A percentile compares a stretch with the other conserved stretches of the same genome.
These are phyloP conservation scores for Talaromyces sp. DNA, from an alignment of 2,329 filamentous ascomycete species.

Conservation along the genomic window DNA sequence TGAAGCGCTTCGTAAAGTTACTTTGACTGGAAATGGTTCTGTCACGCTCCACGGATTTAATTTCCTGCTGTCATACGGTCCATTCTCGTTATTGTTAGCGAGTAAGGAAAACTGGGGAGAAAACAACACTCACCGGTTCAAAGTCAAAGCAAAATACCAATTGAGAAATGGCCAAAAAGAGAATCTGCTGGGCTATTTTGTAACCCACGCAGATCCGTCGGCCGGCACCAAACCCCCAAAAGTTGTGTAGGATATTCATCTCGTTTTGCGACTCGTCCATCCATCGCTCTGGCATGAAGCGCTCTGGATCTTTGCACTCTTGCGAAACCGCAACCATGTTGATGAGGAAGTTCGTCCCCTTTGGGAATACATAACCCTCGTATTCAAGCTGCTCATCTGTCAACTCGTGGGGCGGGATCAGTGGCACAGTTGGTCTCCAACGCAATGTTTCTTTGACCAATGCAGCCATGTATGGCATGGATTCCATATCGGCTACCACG, in stretches of 20 bases:
- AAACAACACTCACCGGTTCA: not conserved
- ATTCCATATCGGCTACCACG: not conserved
- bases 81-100: not conserved
- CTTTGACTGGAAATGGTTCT: not conserved
- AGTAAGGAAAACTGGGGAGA: not conserved
- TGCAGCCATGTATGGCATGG: not conserved
- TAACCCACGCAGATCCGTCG: not conserved
- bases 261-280: not conserved
- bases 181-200: not conserved
- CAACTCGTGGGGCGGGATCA: not conserved
- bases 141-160: not conserved
- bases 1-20: not conserved
- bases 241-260: not conserved
- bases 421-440: constrained; percentile 2
- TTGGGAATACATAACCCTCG: not conserved
- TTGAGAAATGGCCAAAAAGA: not conserved
- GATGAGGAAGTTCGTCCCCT: not conserved
- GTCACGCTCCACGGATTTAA: not conserved
- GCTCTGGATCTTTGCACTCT: not conserved
- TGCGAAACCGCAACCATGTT: not conserved
- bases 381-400: not conserved
- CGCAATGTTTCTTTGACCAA: not conserved
- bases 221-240: not conserved
- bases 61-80: not conserved
- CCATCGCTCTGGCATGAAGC: not conserved